These are phyloP conservation scores for Ustilago tritici DNA, from an alignment of 1,284 basidiomycete genomes.

Conservation along the genomic window DNA sequence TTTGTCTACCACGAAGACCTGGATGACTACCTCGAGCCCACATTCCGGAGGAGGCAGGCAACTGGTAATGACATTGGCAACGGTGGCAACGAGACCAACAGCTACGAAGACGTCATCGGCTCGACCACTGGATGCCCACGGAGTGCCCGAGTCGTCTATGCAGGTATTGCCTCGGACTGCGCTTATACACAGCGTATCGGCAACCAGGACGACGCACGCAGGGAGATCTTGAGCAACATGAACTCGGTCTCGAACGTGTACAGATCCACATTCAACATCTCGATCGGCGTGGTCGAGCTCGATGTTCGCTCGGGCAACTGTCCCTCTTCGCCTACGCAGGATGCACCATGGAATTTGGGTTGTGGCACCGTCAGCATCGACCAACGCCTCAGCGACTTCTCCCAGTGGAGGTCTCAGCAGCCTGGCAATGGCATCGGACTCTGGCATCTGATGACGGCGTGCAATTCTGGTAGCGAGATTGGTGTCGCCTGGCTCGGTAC, in stretches of 20 bases:
- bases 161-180: conserved; percentile 91
- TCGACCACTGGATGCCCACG: conserved; percentile 79
- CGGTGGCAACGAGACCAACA: conserved; percentile 80
- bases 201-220: conserved; percentile 71
- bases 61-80: conserved; percentile 78
- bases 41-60: conserved; percentile 46
- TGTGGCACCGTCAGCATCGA: conserved; percentile 72
- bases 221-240: conserved; percentile 81
- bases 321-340: conserved; percentile 69
- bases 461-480: conserved; percentile 84
- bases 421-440: conserved; percentile 81
- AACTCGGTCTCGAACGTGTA: conserved; percentile 83
- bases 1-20: conserved; percentile 44
- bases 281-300: conserved; percentile 84
- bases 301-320: conserved; percentile 74
- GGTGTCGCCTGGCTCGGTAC: conserved; percentile 82
- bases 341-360: conserved; percentile 70
- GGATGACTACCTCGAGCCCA: conserved; percentile 44
- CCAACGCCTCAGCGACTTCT: conserved; percentile 82
- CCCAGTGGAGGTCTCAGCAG: conserved; percentile 82
- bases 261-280: conserved; percentile 82
- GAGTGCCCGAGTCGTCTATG: conserved; percentile 80
- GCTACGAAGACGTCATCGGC: conserved; percentile 81
- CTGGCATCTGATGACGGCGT: conserved; percentile 91
- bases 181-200: conserved; percentile 73